Percentiles rank a stretch among this genome's conserved stretches.
These are phyloP conservation scores for Arabidopsis lyrata DNA, from an alignment of 441 rosid species.

Conservation along the genomic window DNA sequence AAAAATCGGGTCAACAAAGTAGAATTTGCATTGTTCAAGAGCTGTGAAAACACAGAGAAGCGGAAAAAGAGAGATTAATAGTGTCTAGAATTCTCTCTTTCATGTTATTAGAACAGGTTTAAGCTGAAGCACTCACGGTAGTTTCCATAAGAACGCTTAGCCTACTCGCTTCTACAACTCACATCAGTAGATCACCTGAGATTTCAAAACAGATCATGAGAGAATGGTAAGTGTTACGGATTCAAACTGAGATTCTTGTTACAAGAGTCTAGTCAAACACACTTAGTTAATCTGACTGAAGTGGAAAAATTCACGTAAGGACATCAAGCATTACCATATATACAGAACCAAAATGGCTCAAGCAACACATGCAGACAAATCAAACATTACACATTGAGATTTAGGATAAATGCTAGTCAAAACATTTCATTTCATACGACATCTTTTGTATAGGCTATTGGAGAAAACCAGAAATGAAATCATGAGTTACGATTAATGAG, in stretches of 20 bases:
- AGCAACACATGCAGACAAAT: constrained; percentile 15
- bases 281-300: neutral
- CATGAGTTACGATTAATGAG: neutral
- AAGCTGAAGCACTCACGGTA: constrained; percentile 24
- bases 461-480: constrained; percentile 4
- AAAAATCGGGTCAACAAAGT: constrained; percentile 18
- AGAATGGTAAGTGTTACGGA: neutral
- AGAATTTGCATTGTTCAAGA: constrained; percentile 29
- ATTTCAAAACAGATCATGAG: constrained; percentile 7
- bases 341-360: neutral
- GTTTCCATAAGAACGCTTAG: neutral
- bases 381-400: neutral
- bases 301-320: neutral
- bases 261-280: neutral
- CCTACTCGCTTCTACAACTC: constrained; percentile 20
- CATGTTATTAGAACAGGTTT: constrained; percentile 32
- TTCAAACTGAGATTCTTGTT: neutral
- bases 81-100: constrained; percentile 37
- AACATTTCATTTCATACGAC: neutral
- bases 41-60: constrained; percentile 16
- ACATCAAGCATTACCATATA: constrained; percentile 2
- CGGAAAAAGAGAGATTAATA: constrained; percentile 21
- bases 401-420: neutral
- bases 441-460: neutral
- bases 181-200: constrained; percentile 32